Evolutionary conservation across 306 rosid genomes (phyloP), one percentile per base, ranked within the genome.

Genomic region (Pterocarpus macrocarpus): DNA sequence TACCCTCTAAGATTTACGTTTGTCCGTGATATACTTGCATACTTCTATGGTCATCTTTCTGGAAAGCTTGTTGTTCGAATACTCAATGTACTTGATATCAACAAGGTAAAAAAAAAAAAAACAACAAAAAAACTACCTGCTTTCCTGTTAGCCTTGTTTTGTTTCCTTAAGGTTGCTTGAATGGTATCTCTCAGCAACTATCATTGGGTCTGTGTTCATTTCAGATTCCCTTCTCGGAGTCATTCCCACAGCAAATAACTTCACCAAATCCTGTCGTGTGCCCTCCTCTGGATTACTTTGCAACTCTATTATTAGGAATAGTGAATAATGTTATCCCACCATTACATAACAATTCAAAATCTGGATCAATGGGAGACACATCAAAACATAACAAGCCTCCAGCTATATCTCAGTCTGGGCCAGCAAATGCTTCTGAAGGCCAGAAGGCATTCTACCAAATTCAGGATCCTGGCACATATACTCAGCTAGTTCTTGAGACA

Each of bases 381-480:
- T 81, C 87, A 49, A 89, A 75, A 12, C 94, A 86, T 62, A 93
- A 76, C 83, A 95, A 95, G 87, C 87, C 95, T 67, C 87, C 96
- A 44, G 73, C 88, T 68, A 80, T 89, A 36, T 79, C 96, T 78
- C 98, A 88, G 80, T 76, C 98, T 68, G 98, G 94, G 61, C 80
- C 90, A 68, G 55, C 93, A 75, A 93, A 78, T 89, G 86, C 90
- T 82, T 86, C 91, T 32, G 98, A 95, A 77, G 85, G 91, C 86
- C 95, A 86, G 83, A 95, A 91, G 75, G 94, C 98, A 77, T 95
- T 93, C 83, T 90, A 90, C 86, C 97, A 93, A 87, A 90, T 95
- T 89, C 99, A 95, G 90, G 99, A 95, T 92, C 99, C 99, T 62
- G 99, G 99, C 80, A 89, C 99, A 45, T 90, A 91, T 76, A 93